Percentiles rank a stretch among this genome's conserved stretches.
Evolutionary conservation across 768 basidiomycete genomes (phyloP).

Genomic region (Mycena rosella): DNA sequence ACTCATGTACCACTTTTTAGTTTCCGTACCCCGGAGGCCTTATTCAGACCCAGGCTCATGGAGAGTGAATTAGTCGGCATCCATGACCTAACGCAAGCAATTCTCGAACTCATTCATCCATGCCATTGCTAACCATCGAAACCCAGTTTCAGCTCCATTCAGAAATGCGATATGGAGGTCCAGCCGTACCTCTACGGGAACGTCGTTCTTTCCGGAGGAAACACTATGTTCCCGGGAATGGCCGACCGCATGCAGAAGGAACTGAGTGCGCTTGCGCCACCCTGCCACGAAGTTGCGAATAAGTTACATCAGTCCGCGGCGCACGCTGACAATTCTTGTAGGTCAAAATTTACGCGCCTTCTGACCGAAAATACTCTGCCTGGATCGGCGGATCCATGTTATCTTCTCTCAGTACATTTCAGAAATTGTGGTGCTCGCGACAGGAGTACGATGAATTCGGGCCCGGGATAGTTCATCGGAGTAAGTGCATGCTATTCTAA

Average conservation of each 20-base stretch:
- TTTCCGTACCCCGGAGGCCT: conserved; percentile 76
- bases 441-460: conserved; percentile 25
- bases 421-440: conserved; percentile 6
- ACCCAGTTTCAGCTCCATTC: background rate
- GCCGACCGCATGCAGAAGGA: conserved; percentile 77
- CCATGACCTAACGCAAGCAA: conserved; percentile 8
- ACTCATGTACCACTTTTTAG: background rate
- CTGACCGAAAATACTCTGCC: conserved; percentile 73
- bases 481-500: background rate
- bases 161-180: conserved; percentile 11
- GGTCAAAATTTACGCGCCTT: conserved; percentile 65
- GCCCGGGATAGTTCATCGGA: conserved; percentile 6
- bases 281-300: background rate
- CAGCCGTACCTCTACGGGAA: background rate
- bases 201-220: conserved; percentile 13
- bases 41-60: conserved; percentile 78
- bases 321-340: background rate
- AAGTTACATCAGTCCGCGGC: background rate
- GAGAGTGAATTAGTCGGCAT: conserved; percentile 62
- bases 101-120: too few relatives aligned
- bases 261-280: conserved; percentile 68
- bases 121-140: background rate
- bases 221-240: conserved; percentile 15
- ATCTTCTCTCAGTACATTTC: conserved; percentile 10
- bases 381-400: conserved; percentile 30